These are phyloP conservation scores for Torulaspora delbrueckii DNA, from an alignment of 805 yeast species.

Conservation along the genomic window DNA sequence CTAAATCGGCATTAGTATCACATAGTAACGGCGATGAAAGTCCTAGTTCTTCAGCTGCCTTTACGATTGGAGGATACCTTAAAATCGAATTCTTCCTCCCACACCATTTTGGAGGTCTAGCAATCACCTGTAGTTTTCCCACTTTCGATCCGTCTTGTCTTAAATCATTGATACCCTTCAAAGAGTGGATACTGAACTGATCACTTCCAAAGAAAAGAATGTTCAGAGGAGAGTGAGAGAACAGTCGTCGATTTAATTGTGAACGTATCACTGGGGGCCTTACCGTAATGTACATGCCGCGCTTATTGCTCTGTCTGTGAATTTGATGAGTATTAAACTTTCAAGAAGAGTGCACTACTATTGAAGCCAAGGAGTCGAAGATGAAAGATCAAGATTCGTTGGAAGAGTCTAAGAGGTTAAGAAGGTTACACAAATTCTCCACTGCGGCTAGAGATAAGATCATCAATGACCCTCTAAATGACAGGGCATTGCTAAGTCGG, in stretches of 20 bases:
- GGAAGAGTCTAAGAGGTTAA: constrained; percentile 3
- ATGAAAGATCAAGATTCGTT: not conserved
- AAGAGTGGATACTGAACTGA: constrained; percentile 54
- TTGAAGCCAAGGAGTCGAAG: not conserved
- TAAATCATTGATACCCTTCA: constrained; percentile 37
- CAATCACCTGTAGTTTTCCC: constrained; percentile 51
- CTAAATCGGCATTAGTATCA: constrained; percentile 23
- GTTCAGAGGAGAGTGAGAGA: constrained; percentile 18
- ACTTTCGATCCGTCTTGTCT: constrained; percentile 20
- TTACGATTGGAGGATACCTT: constrained; percentile 52
- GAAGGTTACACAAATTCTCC: constrained; percentile 37
- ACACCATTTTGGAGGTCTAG: constrained; percentile 56
- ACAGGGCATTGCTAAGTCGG: constrained; percentile 54
- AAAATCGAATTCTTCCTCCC: constrained; percentile 51
- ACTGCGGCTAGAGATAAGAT: constrained; percentile 22
- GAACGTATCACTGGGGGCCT: not conserved
- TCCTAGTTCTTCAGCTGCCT: constrained; percentile 34
- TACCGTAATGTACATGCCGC: not conserved
- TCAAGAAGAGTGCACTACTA: not conserved
- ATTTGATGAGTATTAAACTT: not conserved
- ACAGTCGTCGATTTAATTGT: not conserved
- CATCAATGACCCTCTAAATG: constrained; percentile 23
- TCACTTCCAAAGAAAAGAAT: constrained; percentile 80
- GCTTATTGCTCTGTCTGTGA: not conserved
- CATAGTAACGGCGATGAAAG: constrained; percentile 29